Evolutionary conservation across 2,329 filamentous ascomycete species (phyloP), one percentile per base, ranked within the genome.

Genomic region (Plectosphaerella cucumerina): DNA sequence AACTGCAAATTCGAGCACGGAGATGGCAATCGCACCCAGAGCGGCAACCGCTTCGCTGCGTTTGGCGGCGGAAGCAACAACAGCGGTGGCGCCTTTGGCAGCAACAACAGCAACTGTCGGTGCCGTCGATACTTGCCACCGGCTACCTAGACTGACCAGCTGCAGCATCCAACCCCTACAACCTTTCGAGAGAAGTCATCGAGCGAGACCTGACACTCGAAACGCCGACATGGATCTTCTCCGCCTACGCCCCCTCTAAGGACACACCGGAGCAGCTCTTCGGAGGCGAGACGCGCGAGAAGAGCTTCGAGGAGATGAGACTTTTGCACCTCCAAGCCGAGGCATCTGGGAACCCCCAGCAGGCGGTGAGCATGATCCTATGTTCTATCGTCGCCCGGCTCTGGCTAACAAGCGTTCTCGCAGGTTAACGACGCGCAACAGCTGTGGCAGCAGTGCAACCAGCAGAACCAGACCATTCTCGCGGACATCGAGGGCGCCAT

Each of bases 251-350:
- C 0, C 91, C 92, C 0, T 87, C 87, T 4, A 79, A 75, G 60
- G 82, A 91, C 59, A 83, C 87, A 2, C 92, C 92, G 0, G 82
- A 83, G 17, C 90, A 96, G 68, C 77, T 97, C 1, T 92, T 96
- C 61, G 90, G 90, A 48, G 91, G 90, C 2, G 78, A 77, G 43
- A 76, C 82, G 6, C 80, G 91, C 17, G 93, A 97, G 66, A 87
- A 91, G 66, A 96, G 90, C 62, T 87, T 88, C 39, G 93, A 97
- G 66, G 93, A 97, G 69, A 80, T 96, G 65, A 81, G 91, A 47
- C 65, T 92, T 20, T 86, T 90, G 63, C 92, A 93, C 62, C 74
- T 84, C 60, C 62, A 65, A 48, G 81, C 81, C 2, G 72, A 76
- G 39, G 78, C 81, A 9, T 63, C 78, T 8, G 87, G 88, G 1